A percentile compares a stretch with the other conserved stretches of the same genome.
phyloP scores from a whole-genome alignment of 306 rosid species.

The Lotus japonicus region DNA sequence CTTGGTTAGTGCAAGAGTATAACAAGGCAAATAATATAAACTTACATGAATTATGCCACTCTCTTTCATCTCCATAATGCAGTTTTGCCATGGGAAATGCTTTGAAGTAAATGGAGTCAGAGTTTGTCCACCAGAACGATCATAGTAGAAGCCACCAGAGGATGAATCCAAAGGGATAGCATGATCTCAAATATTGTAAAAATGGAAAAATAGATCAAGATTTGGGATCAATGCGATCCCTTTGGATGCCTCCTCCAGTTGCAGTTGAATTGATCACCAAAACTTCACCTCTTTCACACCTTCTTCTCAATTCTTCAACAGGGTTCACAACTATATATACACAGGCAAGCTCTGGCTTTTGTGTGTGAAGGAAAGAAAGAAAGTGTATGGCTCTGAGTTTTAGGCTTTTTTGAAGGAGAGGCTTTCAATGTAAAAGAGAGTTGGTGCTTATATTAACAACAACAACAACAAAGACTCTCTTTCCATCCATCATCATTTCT shows the following conservation, averaged over 20 bases:
- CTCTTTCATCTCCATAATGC: conserved; percentile 4
- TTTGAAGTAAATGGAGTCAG: neutral
- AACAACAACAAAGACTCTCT: conserved; percentile 2
- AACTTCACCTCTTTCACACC: neutral
- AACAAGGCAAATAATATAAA: neutral
- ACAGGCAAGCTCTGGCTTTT: neutral
- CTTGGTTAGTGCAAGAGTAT: neutral
- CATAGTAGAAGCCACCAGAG: conserved; percentile 38
- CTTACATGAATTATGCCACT: conserved; percentile 27
- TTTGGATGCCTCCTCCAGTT: conserved; percentile 58
- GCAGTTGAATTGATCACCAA: conserved; percentile 23
- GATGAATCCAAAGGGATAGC: conserved; percentile 56
- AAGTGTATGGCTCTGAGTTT: conserved; percentile 17
- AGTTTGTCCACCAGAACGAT: neutral
- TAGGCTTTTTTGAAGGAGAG: conserved; percentile 28
- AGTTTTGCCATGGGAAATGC: neutral
- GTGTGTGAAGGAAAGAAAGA: conserved; percentile 21
- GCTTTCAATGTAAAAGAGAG: conserved; percentile 23
- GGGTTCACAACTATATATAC: too few species aligned
- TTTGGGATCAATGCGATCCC: conserved; percentile 62
- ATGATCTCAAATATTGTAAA: conserved; percentile 34
- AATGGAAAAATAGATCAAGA: neutral
- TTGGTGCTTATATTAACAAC: conserved; percentile 30
- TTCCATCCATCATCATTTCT: conserved; percentile 1
- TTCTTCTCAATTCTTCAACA: neutral